Percentiles rank a stretch among this genome's conserved stretches.
These are phyloP conservation scores for Thalassiosira oceanica DNA, from an alignment of 352 stramenopile genomes.

Conservation along the genomic window DNA sequence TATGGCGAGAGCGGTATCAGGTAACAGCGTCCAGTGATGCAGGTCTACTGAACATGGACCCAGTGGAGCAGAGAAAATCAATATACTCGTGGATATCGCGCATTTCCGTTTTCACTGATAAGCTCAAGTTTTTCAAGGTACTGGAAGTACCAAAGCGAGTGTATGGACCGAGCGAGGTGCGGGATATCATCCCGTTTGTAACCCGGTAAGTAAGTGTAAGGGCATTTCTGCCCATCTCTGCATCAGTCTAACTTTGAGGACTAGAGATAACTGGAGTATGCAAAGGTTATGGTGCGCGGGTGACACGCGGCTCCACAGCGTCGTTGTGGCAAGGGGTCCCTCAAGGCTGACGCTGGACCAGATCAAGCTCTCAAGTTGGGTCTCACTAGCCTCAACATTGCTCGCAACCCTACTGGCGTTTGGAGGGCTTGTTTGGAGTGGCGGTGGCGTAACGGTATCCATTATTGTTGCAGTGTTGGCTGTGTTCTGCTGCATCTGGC, in stretches of 20 bases:
- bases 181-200: too few species aligned
- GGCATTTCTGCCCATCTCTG: too few species aligned
- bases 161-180: constrained; percentile 30
- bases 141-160: constrained; percentile 26
- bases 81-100: too few species aligned
- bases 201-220: too few species aligned
- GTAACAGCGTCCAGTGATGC: constrained; percentile 20
- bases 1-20: constrained; percentile 16
- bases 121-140: too few species aligned
- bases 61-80: too few species aligned
- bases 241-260: too few species aligned
- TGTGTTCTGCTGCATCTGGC: constrained; percentile 46
- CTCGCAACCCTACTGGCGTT: constrained; percentile 30
- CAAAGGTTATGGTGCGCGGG: constrained; percentile 38
- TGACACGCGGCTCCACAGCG: constrained; percentile 1
- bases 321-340: constrained; percentile 28
- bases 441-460: constrained; percentile 13
- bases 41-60: too few species aligned
- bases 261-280: constrained; percentile 38
- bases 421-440: constrained; percentile 34
- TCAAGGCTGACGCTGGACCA: constrained; percentile 27
- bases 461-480: constrained; percentile 25
- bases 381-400: constrained; percentile 14
- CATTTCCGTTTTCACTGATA: too few species aligned
- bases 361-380: constrained; percentile 31